A percentile compares a stretch with the other conserved stretches of the same genome.
Conservation (phyloP, 148 eudicot species). For the Chenopodium suecicum region DNA sequence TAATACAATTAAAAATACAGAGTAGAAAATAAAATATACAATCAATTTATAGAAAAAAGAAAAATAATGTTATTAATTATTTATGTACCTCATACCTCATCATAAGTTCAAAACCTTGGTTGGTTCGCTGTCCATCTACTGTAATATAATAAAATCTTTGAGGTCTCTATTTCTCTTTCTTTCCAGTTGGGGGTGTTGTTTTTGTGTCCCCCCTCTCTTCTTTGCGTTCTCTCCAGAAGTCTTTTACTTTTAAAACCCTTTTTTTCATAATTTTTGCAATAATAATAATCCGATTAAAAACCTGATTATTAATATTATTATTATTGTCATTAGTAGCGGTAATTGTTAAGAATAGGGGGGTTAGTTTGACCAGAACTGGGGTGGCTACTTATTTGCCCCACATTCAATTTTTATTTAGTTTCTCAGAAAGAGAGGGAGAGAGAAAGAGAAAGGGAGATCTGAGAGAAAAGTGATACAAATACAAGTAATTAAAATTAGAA, state of each 20-base stretch:
- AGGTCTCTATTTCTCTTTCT: constrained; percentile 1
- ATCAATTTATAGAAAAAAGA: too few species aligned
- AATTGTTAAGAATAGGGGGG: background rate
- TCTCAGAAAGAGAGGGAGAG: constrained; percentile 4
- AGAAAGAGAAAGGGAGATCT: constrained; percentile 13
- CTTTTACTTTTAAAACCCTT: too few species aligned
- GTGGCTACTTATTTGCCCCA: constrained; percentile 31
- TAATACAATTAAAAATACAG: too few species aligned
- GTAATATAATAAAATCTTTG: background rate
- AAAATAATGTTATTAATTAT: too few species aligned
- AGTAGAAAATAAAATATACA: too few species aligned
- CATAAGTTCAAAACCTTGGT: background rate
- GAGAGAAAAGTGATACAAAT: background rate
- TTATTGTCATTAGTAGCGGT: constrained; percentile 16
- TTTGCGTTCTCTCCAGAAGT: constrained; percentile 19
- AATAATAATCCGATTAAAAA: constrained; percentile 12
- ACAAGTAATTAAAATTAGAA: background rate
- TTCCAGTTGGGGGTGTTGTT: constrained; percentile 17
- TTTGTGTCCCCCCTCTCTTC: constrained; percentile 6
- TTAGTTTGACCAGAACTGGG: constrained; percentile 31
- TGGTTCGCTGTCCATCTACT: constrained; percentile 20
- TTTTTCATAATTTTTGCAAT: constrained; percentile 6
- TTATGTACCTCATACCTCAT: too few species aligned
- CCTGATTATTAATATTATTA: background rate
- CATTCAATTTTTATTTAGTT: background rate